Evolutionary conservation across 2,329 filamentous ascomycete genomes (phyloP).

Genomic region (Sporothrix humicola): DNA sequence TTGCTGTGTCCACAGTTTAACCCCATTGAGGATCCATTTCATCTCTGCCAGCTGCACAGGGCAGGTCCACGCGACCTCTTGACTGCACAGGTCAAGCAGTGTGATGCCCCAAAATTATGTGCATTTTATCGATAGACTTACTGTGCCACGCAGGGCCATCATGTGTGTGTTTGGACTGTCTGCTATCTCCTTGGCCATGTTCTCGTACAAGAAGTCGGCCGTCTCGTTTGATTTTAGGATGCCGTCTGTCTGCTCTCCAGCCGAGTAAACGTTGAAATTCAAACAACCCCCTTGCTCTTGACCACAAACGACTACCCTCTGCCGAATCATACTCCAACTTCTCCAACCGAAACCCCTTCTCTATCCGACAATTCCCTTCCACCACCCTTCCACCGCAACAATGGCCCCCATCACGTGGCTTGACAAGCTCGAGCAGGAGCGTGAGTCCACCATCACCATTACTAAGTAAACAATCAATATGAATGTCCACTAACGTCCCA

Average conservation of each 20-base stretch:
- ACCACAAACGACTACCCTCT: neutral
- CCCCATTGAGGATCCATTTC: neutral
- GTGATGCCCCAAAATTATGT: neutral
- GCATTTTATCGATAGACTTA: neutral
- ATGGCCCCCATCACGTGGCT: slow-evolving; percentile 47
- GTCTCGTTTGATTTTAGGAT: neutral
- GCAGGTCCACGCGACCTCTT: slow-evolving; percentile 4
- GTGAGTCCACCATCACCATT: slow-evolving; percentile 40
- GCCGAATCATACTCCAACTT: neutral
- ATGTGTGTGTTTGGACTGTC: too few species aligned
- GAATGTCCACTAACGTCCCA: slow-evolving; percentile 37
- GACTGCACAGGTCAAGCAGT: neutral
- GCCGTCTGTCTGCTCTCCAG: too few species aligned
- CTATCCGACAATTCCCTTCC: neutral
- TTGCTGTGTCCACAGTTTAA: neutral
- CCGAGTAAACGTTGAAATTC: neutral
- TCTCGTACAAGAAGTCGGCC: slow-evolving; percentile 11
- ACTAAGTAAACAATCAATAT: neutral
- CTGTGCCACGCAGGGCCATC: slow-evolving; percentile 12
- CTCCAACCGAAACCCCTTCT: neutral
- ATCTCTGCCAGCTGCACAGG: neutral
- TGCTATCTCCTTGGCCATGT: neutral
- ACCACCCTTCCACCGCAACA: neutral
- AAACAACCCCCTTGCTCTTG: neutral
- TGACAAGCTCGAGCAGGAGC: slow-evolving; percentile 52